Conservation (phyloP, 2,329 filamentous ascomycete species). For the Coniochaeta ligniaria region DNA sequence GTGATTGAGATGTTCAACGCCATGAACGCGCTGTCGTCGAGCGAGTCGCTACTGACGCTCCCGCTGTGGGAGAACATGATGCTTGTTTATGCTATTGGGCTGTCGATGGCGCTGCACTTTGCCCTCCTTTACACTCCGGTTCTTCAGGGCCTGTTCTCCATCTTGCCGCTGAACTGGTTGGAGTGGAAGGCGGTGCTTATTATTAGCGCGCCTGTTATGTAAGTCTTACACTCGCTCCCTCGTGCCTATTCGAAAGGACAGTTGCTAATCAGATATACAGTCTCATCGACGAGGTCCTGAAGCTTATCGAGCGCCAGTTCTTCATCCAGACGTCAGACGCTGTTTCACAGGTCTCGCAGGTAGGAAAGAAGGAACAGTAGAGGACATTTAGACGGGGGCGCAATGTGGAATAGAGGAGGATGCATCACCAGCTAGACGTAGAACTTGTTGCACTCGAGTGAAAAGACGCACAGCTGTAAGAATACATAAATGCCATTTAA, state of each 20-base stretch:
- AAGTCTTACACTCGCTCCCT: slow-evolving; percentile 34
- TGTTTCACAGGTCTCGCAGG: neutral
- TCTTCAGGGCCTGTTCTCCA: slow-evolving; percentile 82
- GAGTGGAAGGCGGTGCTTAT: slow-evolving; percentile 90
- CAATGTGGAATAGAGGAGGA: neutral
- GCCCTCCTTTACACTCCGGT: slow-evolving; percentile 87
- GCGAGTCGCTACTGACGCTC: slow-evolving; percentile 86
- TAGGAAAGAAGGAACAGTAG: neutral
- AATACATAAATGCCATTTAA: neutral
- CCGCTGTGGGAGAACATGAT: slow-evolving; percentile 99
- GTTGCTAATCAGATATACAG: slow-evolving; percentile 32
- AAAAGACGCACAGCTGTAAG: neutral
- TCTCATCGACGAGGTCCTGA: slow-evolving; percentile 77
- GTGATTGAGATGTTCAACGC: slow-evolving; percentile 99
- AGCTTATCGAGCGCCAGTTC: slow-evolving; percentile 64
- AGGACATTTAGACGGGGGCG: neutral
- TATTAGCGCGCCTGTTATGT: slow-evolving; percentile 91
- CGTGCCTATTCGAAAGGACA: neutral
- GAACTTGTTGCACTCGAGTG: neutral
- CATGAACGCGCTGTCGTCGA: slow-evolving; percentile 94
- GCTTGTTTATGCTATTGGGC: slow-evolving; percentile 85
- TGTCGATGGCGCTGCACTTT: slow-evolving; percentile 95
- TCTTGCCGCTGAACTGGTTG: slow-evolving; percentile 73
- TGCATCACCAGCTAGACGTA: neutral
- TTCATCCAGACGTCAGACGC: slow-evolving; percentile 40